Conservation (phyloP, 345 rosid species). For the Rhodamnia argentea region DNA sequence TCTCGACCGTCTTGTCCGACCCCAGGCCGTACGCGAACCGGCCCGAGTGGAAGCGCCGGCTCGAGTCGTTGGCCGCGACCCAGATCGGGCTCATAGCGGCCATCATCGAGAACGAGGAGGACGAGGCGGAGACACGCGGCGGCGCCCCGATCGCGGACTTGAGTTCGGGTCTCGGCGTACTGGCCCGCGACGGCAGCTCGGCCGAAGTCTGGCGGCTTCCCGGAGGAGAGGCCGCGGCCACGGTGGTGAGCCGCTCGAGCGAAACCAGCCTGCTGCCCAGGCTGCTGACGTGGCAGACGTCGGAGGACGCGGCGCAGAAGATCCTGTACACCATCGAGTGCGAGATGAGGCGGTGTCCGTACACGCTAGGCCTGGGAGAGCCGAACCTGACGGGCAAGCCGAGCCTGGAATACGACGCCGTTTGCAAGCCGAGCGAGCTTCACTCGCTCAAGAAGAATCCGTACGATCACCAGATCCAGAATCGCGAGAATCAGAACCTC, state of each 20-base stretch:
- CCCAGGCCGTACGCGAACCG: conserved; percentile 66
- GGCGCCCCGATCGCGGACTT: conserved; percentile 37
- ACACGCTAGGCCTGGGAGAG: conserved; percentile 83
- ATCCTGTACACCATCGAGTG: conserved; percentile 56
- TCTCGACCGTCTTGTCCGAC: conserved; percentile 61
- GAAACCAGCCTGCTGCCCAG: conserved; percentile 75
- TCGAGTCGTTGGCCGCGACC: conserved; percentile 47
- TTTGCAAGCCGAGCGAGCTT: conserved; percentile 23
- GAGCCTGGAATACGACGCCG: conserved; percentile 34
- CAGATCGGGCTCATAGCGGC: conserved; percentile 58
- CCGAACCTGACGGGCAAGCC: conserved; percentile 48
- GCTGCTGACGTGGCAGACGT: conserved; percentile 63
- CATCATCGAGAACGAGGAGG: conserved; percentile 45
- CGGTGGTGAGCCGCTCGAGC: conserved; percentile 46
- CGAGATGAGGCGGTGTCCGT: conserved; percentile 64
- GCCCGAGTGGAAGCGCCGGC: conserved; percentile 61
- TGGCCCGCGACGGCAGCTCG: conserved; percentile 38
- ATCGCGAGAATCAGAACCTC: conserved; percentile 54
- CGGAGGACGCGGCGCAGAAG: conserved; percentile 58
- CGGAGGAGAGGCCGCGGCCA: conserved; percentile 34
- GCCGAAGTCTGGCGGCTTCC: conserved; percentile 55
- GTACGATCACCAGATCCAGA: conserved; percentile 17
- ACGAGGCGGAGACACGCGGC: conserved; percentile 14
- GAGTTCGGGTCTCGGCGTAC: conserved; percentile 20
- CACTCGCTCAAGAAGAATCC: conserved; percentile 20